These are phyloP conservation scores for Sphaerosporella brunnea DNA, from an alignment of 495 filamentous ascomycete genomes.

Conservation along the genomic window DNA sequence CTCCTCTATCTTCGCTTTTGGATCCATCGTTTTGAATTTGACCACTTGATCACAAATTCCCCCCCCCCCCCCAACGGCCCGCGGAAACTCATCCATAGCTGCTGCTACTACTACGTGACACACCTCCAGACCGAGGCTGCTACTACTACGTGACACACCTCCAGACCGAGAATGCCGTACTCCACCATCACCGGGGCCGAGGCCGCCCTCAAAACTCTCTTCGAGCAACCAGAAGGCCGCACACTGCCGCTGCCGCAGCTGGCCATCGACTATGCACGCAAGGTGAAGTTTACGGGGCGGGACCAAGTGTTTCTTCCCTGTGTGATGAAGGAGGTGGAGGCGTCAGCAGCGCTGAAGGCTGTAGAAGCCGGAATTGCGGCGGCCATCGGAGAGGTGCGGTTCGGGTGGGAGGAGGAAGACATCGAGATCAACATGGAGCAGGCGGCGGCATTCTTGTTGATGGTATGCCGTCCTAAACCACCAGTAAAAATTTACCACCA, in stretches of 20 bases:
- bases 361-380: slow-evolving; percentile 51
- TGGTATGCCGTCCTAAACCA: slow-evolving; percentile 1
- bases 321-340: slow-evolving; percentile 55
- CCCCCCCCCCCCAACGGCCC: background rate
- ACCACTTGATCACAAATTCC: no score
- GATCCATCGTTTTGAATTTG: no score
- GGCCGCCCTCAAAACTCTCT: background rate
- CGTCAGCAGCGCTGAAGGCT: slow-evolving; percentile 47
- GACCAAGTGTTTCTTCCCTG: slow-evolving; percentile 36
- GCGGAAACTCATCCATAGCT: no score
- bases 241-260: background rate
- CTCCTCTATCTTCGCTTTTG: no score
- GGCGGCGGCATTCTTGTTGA: slow-evolving; percentile 47
- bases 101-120: no score
- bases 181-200: slow-evolving; percentile 7
- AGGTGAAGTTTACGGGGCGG: slow-evolving; percentile 8
- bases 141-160: background rate
- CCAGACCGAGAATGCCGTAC: slow-evolving; percentile 6
- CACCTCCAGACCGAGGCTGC: no score
- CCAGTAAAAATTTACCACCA: background rate
- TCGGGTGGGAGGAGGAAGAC: slow-evolving; percentile 27
- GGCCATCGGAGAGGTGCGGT: slow-evolving; percentile 42
- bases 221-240: background rate
- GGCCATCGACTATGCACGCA: slow-evolving; percentile 2
- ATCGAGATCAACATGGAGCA: slow-evolving; percentile 46